phyloP scores from a whole-genome alignment of 441 rosid genomes.

The Francoa sonchifolia region DNA sequence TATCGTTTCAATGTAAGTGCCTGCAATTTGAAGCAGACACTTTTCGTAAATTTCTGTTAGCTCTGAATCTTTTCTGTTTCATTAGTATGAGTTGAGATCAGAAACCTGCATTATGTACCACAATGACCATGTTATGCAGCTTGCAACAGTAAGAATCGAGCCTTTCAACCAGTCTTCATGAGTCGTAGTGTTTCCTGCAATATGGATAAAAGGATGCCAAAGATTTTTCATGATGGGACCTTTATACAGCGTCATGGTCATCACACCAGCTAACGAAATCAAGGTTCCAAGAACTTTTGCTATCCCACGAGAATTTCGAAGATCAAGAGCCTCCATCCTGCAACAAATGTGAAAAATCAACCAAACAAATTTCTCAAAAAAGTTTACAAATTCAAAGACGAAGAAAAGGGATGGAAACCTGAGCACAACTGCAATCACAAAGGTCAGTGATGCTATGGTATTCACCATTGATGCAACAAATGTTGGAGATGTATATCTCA shows the following conservation, averaged over 20 bases:
- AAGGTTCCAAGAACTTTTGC: constrained; percentile 44
- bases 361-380: too few species aligned
- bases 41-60: not conserved
- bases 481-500: constrained; percentile 54
- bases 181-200: constrained; percentile 12
- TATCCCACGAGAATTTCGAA: constrained; percentile 35
- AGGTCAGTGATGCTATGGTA: constrained; percentile 45
- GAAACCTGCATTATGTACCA: constrained; percentile 64
- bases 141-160: constrained; percentile 38
- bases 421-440: constrained; percentile 32
- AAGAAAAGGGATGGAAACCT: constrained; percentile 17
- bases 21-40: constrained; percentile 13
- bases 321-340: constrained; percentile 46
- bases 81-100: too few species aligned
- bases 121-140: constrained; percentile 49
- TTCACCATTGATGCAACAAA: constrained; percentile 43
- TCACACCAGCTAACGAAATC: constrained; percentile 44
- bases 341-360: not conserved
- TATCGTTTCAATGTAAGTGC: constrained; percentile 46
- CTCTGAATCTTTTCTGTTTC: too few species aligned
- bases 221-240: constrained; percentile 33
- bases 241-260: constrained; percentile 44
- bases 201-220: constrained; percentile 28
- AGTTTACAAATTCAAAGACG: too few species aligned
- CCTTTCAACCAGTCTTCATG: constrained; percentile 48